A percentile compares a stretch with the other conserved stretches of the same genome.
Conservation (phyloP, 371 early-diverging fungal species). For the Mortierella sp. region DNA sequence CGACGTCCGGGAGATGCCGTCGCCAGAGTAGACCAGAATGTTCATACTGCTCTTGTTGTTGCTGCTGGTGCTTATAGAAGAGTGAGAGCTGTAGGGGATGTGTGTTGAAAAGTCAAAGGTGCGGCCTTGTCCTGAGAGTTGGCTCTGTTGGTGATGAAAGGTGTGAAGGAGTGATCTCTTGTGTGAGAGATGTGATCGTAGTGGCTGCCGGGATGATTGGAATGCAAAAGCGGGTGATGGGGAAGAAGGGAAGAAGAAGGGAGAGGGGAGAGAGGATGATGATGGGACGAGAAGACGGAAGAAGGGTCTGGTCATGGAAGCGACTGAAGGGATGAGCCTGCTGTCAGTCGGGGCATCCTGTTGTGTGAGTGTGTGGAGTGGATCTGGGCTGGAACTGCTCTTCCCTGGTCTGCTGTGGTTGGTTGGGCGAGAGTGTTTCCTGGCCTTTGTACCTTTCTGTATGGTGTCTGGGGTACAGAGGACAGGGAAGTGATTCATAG, state of each 20-base stretch:
- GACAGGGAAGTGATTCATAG: no score
- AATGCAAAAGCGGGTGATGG: slow-evolving; percentile 1
- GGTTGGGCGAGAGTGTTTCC: neutral
- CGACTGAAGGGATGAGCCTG: neutral
- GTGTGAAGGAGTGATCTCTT: neutral
- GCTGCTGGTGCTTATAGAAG: no score
- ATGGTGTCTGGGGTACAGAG: neutral
- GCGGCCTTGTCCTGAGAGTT: neutral
- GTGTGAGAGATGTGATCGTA: neutral
- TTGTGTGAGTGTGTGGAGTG: neutral
- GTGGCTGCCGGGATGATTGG: neutral
- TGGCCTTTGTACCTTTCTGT: neutral
- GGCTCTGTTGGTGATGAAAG: neutral
- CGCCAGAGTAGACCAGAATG: slow-evolving; percentile 87
- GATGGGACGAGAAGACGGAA: slow-evolving; percentile 8
- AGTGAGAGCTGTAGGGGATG: slow-evolving; percentile 23
- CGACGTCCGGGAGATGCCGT: slow-evolving; percentile 80
- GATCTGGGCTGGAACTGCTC: neutral
- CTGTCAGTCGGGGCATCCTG: neutral
- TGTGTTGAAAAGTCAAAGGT: slow-evolving; percentile 46
- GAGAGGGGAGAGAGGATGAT: neutral
- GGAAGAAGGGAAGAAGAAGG: neutral
- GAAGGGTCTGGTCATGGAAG: slow-evolving; percentile 22
- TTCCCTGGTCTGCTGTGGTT: neutral
- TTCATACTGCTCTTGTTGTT: slow-evolving; percentile 67